Base-by-base conservation (phyloP, 75 land plant genomes). In the Gnetum montanum region DNA sequence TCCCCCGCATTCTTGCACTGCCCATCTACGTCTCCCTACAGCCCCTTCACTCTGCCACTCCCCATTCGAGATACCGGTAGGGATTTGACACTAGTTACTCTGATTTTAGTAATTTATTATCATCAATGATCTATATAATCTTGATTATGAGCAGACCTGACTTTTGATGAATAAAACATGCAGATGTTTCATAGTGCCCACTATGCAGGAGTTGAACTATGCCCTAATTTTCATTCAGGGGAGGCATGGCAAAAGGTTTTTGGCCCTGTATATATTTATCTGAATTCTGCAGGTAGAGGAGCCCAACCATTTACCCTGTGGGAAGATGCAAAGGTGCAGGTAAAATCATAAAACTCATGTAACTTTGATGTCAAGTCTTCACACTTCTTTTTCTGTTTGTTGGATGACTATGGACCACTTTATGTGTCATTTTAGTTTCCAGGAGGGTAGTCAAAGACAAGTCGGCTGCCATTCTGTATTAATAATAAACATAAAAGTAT, bases 291-390 rank as follows among this genome's bases (percentile, higher is more conserved):
- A 15, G 7, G 40, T 45, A 60, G 34, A 29, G 73, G 47, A 8
- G 36, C 43, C 12, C 70, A 79, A 18, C 62, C 68, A 22, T 48
- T 40, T 8, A 27, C 12, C 1, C 63, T 92, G 1, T 92, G 97
- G 97, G 64, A 74, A 25, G 79, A 92, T 72, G 97, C 97, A 29
- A 84, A 84, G 51, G 16, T 23, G 8, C 82, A 88, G 88, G 97
- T 91, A 38, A 20, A 20, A 41, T n/a, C n/a, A n/a, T n/a, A n/a
- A n/a, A n/a, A 31, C 3, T 54, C n/a, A 51, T 53, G 19, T 45
- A 10, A 52, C 20, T 36, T 20, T 20, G n/a, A 29, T 28, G 3
- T 3, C 49, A 31, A 34, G 31, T 27, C 15, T 1, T 51, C 31
- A 29, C 29, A 60, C 31, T 47, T 43, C 12, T 12, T 36, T 23